A percentile compares a stretch with the other conserved stretches of the same genome.
phyloP scores from a whole-genome alignment of 139 green algal genomes.

The Penium margaritaceum region DNA sequence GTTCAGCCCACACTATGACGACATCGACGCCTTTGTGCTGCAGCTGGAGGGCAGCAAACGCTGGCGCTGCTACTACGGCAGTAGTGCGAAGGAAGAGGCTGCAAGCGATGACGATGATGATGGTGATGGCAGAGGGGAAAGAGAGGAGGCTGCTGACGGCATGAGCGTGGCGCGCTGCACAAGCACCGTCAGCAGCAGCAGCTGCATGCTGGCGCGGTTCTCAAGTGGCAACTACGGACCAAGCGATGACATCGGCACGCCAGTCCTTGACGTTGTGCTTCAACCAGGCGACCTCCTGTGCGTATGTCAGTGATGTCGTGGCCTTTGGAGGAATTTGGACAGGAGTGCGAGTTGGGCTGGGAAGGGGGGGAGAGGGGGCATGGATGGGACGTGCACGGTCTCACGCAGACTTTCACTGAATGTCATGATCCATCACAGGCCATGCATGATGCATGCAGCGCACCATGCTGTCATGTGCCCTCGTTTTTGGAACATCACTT shows the following conservation, averaged over 20 bases:
- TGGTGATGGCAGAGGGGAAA: not conserved
- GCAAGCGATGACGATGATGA: not conserved
- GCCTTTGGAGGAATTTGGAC: no score
- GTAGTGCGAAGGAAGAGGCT: not conserved
- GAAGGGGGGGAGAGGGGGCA: no score
- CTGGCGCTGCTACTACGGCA: conserved; percentile 46
- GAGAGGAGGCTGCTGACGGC: not conserved
- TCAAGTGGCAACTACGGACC: conserved; percentile 19
- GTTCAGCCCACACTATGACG: conserved; percentile 63
- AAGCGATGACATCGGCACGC: conserved; percentile 16
- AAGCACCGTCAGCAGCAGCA: no score
- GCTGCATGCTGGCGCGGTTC: conserved; percentile 46
- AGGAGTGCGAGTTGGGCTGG: no score
- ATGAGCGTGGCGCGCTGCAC: no score
- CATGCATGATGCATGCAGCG: no score
- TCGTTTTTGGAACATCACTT: no score
- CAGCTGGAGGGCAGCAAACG: conserved; percentile 57
- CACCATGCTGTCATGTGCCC: no score
- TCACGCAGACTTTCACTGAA: no score
- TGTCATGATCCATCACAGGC: no score
- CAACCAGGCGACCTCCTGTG: conserved; percentile 62
- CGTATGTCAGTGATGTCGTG: no score
- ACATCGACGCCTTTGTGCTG: conserved; percentile 65
- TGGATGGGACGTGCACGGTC: no score
- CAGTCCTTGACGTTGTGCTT: conserved; percentile 34